Base-by-base conservation (phyloP, 176 grass and related monocot species). In the Raddia guianensis region DNA sequence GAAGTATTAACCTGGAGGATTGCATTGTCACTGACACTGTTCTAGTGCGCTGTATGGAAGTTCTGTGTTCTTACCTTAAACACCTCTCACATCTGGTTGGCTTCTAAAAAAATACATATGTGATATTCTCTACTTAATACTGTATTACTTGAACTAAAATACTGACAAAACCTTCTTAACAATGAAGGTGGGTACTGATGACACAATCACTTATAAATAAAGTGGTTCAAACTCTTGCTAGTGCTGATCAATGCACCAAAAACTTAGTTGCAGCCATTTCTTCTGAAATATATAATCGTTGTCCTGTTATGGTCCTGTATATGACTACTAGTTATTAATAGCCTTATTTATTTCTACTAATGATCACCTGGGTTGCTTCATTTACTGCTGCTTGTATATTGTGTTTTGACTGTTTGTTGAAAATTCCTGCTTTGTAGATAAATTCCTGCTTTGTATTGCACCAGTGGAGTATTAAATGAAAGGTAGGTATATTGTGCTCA, bases 291-390 rank as follows among this genome's bases (percentile, higher is more conserved):
- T 63, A 50, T 72, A 9, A n/a, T 33, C 49, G 16, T 21, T 51
- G 9, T 81, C 35, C 63, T 75, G 42, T 33, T 70, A 15, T 59
- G 51, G 51, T 48, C 32, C 49, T 35, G 0, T 60, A 14, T 9
- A 61, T 66, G 7, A 1, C 57, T 74, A 13, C 37, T 0, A 5
- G 3, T 14, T 45, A 64, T 13, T 47, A 63, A 63, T 18, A 32
- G 4, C 21, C 48, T 40, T 71, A 49, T 55, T 63, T 80, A 15
- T 57, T 19, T 67, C 19, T 74, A 16, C 12, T 13, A 33, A 80
- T 80, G 48, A 34, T n/a, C n/a, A n/a, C n/a, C n/a, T n/a, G n/a
- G n/a, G 16, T 70, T 81, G 18, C 63, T 47, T 86, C 0, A 33
- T 63, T 49, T 40, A 65, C 49, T 37, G 45, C 20, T 79, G 44